phyloP scores from a whole-genome alignment of 768 basidiomycete genomes.

The Leccinum aurantiacum region DNA sequence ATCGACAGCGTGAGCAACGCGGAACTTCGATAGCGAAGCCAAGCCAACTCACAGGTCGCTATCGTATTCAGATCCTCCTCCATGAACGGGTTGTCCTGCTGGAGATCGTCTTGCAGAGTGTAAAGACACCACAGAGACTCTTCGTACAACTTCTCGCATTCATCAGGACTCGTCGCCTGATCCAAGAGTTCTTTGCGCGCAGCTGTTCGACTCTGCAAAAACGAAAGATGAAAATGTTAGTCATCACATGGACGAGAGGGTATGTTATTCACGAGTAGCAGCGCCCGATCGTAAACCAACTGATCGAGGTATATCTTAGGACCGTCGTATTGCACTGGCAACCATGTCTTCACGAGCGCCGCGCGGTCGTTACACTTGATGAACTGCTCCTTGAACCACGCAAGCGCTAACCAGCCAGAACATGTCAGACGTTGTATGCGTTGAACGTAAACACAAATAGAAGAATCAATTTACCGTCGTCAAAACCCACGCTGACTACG shows the following conservation, averaged over 20 bases:
- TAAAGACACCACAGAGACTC: slow-evolving; percentile 94
- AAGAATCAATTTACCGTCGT: slow-evolving; percentile 52
- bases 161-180: slow-evolving; percentile 68
- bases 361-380: slow-evolving; percentile 94
- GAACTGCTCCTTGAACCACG: slow-evolving; percentile 94
- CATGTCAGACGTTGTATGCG: slow-evolving; percentile 12
- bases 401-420: slow-evolving; percentile 49
- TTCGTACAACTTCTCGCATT: slow-evolving; percentile 93
- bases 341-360: slow-evolving; percentile 83
- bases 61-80: slow-evolving; percentile 82
- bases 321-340: slow-evolving; percentile 79
- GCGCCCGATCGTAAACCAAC: slow-evolving; percentile 88
- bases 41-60: slow-evolving; percentile 57
- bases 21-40: not conserved
- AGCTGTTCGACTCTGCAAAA: slow-evolving; percentile 79
- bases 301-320: slow-evolving; percentile 86
- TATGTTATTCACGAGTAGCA: slow-evolving; percentile 64
- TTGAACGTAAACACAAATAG: slow-evolving; percentile 6
- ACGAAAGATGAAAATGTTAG: not conserved
- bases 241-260: not conserved
- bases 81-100: slow-evolving; percentile 80
- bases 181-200: slow-evolving; percentile 89
- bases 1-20: not conserved
- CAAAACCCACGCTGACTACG: slow-evolving; percentile 75
- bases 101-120: slow-evolving; percentile 87